Evolutionary conservation across 306 rosid genomes (phyloP), one percentile per base, ranked within the genome.

Genomic region (Myrica gale): DNA sequence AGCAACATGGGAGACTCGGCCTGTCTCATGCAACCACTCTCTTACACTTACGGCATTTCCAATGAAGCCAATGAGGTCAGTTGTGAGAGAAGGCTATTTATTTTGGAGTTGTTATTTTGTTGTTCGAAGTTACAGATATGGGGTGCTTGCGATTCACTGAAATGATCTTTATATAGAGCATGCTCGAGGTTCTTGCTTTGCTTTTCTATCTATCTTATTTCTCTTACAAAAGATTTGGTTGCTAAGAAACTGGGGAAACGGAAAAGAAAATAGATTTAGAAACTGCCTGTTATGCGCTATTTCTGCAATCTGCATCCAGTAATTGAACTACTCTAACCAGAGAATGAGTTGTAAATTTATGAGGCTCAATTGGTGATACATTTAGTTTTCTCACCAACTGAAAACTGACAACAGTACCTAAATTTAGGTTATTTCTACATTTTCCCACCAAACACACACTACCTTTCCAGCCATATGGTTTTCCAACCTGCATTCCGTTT

Each of bases 21-120:
- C 52, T 92, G 99, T 86, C 85, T 95, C 87, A 84, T 95, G 96
- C 98, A 88, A 55, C 97, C 99, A 44, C 89, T 95, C 82, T 92
- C 98, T 72, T 92, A 90, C 67, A 85, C 87, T 82, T 89, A 97
- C 8, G 96, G 93, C 56, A 79, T 89, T 68, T 69, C 90, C 81
- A 89, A 89, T 84, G 96, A 95, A 76, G 21, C 96, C 85, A 82
- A 77, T 6, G 89, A 95, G 99, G 97, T 90, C 65, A 74, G 86
- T 85, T 74, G 47, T 68, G 20, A 16, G 54, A 8, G 79, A 7
- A 39, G 13, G 47, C 76, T 46, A n/a, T 4, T 4, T 44, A 44
- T 69, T 52, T 73, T 26, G 61, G 69, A 52, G 56, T 57, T 47
- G 8, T 46, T 37, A 72, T 56, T 23, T 16, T 65, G 52, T 21